Conservation (phyloP, 2,329 filamentous ascomycete species). For the Fusarium sp. region DNA sequence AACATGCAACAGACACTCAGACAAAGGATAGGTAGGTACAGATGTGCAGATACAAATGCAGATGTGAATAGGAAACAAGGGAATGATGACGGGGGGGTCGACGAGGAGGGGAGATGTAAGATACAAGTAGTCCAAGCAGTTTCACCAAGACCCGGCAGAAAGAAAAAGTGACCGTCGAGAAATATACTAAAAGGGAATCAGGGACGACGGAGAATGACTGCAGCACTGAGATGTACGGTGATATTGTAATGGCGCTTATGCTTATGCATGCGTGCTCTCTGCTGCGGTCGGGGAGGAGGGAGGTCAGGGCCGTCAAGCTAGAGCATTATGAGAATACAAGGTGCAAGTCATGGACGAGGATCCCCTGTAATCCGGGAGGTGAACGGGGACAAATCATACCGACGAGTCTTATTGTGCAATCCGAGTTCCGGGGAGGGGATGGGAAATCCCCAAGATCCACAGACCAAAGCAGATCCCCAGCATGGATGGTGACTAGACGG, state of each 20-base stretch:
- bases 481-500: not conserved
- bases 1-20: not conserved
- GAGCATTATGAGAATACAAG: constrained; percentile 20
- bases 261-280: constrained; percentile 7
- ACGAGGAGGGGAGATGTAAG: constrained; percentile 15
- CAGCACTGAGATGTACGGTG: constrained; percentile 9
- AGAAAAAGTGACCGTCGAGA: constrained; percentile 11
- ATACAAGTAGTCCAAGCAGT: constrained; percentile 40
- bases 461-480: not conserved
- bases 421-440: constrained; percentile 13
- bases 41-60: not conserved
- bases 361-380: constrained; percentile 29
- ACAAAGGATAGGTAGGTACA: constrained; percentile 1
- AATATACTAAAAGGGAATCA: constrained; percentile 23
- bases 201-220: not conserved
- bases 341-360: constrained; percentile 35
- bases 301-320: constrained; percentile 6
- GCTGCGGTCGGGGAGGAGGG: not conserved
- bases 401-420: not conserved
- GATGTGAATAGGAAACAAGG: constrained; percentile 10
- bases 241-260: constrained; percentile 29
- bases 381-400: constrained; percentile 4
- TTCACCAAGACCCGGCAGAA: constrained; percentile 30
- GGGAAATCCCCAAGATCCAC: constrained; percentile 1
- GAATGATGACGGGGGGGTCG: constrained; percentile 22